Evolutionary conservation across 768 basidiomycete genomes (phyloP).

Genomic region (Zangia roseola): DNA sequence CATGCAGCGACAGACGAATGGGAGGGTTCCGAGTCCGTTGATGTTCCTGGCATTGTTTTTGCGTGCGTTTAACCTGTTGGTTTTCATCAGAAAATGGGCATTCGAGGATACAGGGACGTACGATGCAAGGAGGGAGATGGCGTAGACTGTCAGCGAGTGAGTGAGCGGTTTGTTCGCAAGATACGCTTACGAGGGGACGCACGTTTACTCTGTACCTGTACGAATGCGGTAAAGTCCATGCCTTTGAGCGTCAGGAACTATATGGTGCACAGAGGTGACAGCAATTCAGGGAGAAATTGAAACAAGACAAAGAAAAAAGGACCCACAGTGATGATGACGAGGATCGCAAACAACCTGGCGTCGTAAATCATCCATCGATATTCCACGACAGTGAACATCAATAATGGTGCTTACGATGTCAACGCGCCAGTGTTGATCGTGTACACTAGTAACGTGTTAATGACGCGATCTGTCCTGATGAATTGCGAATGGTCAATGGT

Average conservation of each 20-base stretch:
- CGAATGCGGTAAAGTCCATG: constrained; percentile 8
- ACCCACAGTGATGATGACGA: constrained; percentile 8
- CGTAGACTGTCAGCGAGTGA: constrained; percentile 8
- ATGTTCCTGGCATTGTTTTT: background rate
- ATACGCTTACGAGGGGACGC: background rate
- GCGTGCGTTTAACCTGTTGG: background rate
- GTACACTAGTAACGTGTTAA: constrained; percentile 18
- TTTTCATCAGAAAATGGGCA: background rate
- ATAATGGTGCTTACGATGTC: constrained; percentile 8
- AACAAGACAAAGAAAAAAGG: too few species aligned
- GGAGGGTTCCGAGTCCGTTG: background rate
- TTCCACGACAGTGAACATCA: background rate
- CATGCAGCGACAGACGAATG: too few species aligned
- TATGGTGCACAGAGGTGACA: too few species aligned
- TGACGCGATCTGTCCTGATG: constrained; percentile 14
- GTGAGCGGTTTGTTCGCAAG: background rate
- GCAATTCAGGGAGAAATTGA: background rate
- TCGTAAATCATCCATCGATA: background rate
- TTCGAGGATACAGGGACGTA: background rate
- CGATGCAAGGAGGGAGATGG: constrained; percentile 18
- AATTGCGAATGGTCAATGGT: background rate
- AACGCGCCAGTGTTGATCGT: constrained; percentile 16
- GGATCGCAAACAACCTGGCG: constrained; percentile 8
- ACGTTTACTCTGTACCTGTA: constrained; percentile 18
- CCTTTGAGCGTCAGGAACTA: constrained; percentile 8